Evolutionary conservation across 768 basidiomycete genomes (phyloP).

Genomic region (Paxillus involutus): DNA sequence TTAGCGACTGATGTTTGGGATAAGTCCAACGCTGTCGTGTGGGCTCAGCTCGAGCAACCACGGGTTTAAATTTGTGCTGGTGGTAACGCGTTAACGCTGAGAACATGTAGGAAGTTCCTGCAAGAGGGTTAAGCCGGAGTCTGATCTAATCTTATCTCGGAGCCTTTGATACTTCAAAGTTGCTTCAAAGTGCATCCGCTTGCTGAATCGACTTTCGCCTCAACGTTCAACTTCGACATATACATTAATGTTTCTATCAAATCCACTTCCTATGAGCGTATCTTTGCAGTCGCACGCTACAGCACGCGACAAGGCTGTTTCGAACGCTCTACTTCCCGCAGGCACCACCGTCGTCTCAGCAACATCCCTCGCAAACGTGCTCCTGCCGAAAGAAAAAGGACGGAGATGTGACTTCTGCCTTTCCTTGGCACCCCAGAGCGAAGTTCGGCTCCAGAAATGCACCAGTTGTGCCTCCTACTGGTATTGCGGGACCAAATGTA

Average conservation of each 20-base stretch:
- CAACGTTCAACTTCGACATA: background rate
- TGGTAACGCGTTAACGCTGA: background rate
- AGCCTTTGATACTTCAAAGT: too few species aligned
- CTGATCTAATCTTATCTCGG: too few species aligned
- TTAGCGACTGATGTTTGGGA: too few species aligned
- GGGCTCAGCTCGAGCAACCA: background rate
- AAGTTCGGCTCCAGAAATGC: conserved; percentile 49
- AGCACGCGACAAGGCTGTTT: conserved; percentile 52
- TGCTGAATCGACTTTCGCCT: background rate
- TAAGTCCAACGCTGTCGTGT: too few species aligned
- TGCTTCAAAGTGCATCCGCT: too few species aligned
- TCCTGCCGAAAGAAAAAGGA: conserved; percentile 59
- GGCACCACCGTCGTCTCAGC: conserved; percentile 53
- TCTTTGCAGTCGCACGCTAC: conserved; percentile 43
- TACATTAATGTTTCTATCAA: conserved; percentile 6
- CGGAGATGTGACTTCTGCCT: conserved; percentile 69
- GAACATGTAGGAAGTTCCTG: background rate
- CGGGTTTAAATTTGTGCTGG: too few species aligned
- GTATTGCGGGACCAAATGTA: conserved; percentile 72
- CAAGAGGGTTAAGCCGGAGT: too few species aligned
- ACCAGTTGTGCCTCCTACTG: conserved; percentile 68
- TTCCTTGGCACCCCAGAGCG: conserved; percentile 27
- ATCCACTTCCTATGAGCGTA: conserved; percentile 8
- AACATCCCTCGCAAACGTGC: conserved; percentile 43
- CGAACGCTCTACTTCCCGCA: conserved; percentile 35